These are phyloP conservation scores for Begonia masoniana DNA, from an alignment of 306 rosid genomes.

Conservation along the genomic window DNA sequence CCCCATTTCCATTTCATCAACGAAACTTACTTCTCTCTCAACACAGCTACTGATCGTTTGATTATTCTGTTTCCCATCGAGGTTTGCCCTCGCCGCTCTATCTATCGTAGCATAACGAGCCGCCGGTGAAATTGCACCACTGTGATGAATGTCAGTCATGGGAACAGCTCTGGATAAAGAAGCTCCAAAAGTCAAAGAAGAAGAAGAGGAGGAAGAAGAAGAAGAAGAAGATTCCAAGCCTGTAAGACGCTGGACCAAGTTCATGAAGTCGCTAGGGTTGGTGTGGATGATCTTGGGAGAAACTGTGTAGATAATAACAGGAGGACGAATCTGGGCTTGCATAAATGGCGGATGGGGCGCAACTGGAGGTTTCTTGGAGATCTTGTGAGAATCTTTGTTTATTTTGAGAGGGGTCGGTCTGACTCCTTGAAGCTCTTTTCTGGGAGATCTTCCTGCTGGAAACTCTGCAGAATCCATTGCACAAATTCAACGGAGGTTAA, in stretches of 20 bases:
- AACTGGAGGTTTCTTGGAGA: constrained; percentile 1
- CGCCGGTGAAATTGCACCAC: background rate
- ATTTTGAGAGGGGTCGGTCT: constrained; percentile 9
- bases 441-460: background rate
- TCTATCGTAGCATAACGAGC: background rate
- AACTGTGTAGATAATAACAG: constrained; percentile 7
- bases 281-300: constrained; percentile 10
- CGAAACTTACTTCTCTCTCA: background rate
- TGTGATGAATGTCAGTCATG: background rate
- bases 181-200: too few relatives aligned
- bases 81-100: background rate
- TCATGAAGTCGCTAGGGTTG: constrained; percentile 5
- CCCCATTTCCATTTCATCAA: background rate
- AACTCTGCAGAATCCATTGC: too few relatives aligned
- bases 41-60: background rate
- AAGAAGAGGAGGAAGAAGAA: background rate
- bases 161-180: too few relatives aligned
- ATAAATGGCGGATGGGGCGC: background rate
- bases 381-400: constrained; percentile 3
- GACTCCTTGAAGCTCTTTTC: constrained; percentile 5
- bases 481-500: background rate
- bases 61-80: background rate
- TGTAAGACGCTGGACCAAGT: constrained; percentile 12
- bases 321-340: constrained; percentile 6
- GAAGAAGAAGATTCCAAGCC: background rate